phyloP scores from a whole-genome alignment of 257 asterid species.

The Leptodermis oblonga region DNA sequence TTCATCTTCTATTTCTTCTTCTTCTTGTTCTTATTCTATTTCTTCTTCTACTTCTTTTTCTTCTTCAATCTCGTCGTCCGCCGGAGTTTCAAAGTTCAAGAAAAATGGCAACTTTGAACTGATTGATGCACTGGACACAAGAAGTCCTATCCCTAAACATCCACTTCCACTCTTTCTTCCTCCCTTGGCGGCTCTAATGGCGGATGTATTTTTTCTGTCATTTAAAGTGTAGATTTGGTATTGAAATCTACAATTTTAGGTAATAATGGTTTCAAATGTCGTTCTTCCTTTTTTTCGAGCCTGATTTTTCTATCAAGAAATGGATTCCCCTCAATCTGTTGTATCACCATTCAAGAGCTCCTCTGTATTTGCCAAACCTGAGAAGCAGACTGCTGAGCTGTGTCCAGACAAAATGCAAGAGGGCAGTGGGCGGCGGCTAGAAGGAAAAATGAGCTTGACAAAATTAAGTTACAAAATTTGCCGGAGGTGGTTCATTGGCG shows the following conservation, averaged over 20 bases:
- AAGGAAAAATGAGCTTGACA: conserved; percentile 56
- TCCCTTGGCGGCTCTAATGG: too few relatives aligned
- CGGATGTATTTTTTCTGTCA: background rate
- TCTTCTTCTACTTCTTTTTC: too few relatives aligned
- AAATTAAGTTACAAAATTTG: conserved; percentile 91
- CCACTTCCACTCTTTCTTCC: too few relatives aligned
- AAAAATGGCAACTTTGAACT: too few relatives aligned
- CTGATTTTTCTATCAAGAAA: conserved; percentile 28
- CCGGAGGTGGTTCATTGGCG: too few relatives aligned
- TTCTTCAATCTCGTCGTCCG: too few relatives aligned
- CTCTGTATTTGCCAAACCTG: conserved; percentile 41
- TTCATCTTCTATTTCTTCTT: too few relatives aligned
- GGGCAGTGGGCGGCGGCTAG: conserved; percentile 73
- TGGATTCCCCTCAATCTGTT: conserved; percentile 94
- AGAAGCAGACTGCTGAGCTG: conserved; percentile 45
- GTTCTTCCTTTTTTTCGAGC: conserved; percentile 30
- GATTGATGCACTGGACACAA: too few relatives aligned
- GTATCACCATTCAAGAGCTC: conserved; percentile 77
- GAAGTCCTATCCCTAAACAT: too few relatives aligned
- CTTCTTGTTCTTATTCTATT: too few relatives aligned
- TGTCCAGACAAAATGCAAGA: conserved; percentile 40
- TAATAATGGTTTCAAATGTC: background rate
- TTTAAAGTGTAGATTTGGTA: background rate
- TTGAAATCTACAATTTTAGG: background rate
- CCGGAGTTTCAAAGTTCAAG: too few relatives aligned